These are phyloP conservation scores for Canavalia gladiata DNA, from an alignment of 306 rosid species.

Conservation along the genomic window DNA sequence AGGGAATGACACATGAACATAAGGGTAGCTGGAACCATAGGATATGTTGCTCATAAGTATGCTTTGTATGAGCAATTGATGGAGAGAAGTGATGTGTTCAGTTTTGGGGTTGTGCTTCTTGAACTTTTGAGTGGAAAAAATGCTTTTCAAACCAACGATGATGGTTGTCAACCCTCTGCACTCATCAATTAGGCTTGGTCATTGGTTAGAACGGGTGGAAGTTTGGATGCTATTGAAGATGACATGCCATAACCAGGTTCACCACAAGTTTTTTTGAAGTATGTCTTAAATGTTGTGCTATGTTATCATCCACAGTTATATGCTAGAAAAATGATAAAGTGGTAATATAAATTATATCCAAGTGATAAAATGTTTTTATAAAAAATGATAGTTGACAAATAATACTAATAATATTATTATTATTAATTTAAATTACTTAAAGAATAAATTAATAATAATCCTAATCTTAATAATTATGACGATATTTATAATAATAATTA, in stretches of 20 bases:
- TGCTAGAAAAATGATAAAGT: conserved; percentile 57
- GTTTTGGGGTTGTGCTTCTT: conserved; percentile 91
- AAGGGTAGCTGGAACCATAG: conserved; percentile 96
- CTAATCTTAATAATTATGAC: too few relatives aligned
- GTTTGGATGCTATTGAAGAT: conserved; percentile 80
- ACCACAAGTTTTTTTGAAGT: conserved; percentile 77
- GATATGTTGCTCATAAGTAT: conserved; percentile 96
- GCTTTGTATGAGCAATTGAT: conserved; percentile 94
- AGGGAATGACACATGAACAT: conserved; percentile 98
- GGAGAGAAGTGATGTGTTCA: conserved; percentile 90
- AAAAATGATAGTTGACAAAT: too few relatives aligned
- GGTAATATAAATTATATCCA: too few relatives aligned
- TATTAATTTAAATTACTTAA: too few relatives aligned
- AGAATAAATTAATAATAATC: too few relatives aligned
- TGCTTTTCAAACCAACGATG: conserved; percentile 67
- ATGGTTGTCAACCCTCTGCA: conserved; percentile 62
- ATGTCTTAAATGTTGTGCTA: conserved; percentile 78
- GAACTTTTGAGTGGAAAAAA: conserved; percentile 95
- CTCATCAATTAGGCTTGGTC: conserved; percentile 97
- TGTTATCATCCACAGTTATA: conserved; percentile 94
- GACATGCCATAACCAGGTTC: conserved; percentile 69
- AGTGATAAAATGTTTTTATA: too few relatives aligned
- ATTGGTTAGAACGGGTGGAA: conserved; percentile 69
- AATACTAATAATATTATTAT: too few relatives aligned
- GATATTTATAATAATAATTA: too few relatives aligned